A percentile compares a stretch with the other conserved stretches of the same genome.
Conservation (phyloP, 2,329 filamentous ascomycete species). For the Thelonectria rubi region DNA sequence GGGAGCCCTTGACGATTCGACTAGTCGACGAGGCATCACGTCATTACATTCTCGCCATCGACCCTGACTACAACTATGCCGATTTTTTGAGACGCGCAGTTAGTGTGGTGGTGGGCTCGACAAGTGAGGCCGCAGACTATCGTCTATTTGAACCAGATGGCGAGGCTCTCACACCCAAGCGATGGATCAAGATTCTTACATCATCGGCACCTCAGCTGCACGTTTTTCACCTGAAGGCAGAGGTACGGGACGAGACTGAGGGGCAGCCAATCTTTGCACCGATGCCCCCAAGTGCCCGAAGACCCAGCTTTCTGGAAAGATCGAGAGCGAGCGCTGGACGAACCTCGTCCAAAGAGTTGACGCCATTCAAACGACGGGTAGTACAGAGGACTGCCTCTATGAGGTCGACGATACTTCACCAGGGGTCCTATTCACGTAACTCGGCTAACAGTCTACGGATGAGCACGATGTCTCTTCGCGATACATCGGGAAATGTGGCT, state of each 20-base stretch:
- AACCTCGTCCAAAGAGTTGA: neutral
- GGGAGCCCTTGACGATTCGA: constrained; percentile 2
- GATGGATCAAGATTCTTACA: neutral
- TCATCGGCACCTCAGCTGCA: neutral
- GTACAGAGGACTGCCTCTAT: no score
- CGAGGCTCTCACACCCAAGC: neutral
- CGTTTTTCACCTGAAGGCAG: neutral
- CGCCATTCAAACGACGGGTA: neutral
- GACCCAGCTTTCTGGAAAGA: neutral
- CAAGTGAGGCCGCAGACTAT: neutral
- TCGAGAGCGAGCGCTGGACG: neutral
- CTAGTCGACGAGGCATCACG: neutral
- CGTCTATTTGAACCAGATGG: neutral
- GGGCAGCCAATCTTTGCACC: neutral
- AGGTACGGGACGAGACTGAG: neutral
- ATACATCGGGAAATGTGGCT: no score
- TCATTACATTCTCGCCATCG: constrained; percentile 2
- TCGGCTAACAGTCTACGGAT: no score
- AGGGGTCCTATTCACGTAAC: neutral
- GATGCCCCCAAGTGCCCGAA: neutral
- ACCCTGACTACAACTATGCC: constrained; percentile 6
- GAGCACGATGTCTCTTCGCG: no score
- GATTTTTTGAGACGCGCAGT: constrained; percentile 8
- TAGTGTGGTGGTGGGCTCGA: neutral
- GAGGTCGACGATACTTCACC: neutral